Conservation (phyloP, 306 rosid genomes). For the Benincasa hispida region DNA sequence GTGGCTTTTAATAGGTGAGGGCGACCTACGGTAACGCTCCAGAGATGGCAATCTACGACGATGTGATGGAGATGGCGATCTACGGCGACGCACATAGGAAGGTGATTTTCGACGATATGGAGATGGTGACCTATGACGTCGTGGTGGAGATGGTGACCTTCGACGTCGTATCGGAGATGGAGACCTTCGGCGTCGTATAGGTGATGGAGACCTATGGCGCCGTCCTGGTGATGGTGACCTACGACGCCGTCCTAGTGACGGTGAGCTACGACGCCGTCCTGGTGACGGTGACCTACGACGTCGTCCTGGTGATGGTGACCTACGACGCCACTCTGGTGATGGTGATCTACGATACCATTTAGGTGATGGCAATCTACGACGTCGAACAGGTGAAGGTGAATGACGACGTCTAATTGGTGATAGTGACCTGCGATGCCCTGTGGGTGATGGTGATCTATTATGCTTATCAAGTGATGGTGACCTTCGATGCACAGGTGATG, state of each 20-base stretch:
- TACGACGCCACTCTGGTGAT: constrained; percentile 19
- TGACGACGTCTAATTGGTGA: constrained; percentile 25
- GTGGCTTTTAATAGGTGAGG: not conserved
- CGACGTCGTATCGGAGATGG: constrained; percentile 8
- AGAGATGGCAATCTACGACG: not conserved
- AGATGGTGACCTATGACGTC: not conserved
- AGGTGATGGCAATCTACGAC: constrained; percentile 25
- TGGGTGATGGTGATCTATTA: constrained; percentile 43
- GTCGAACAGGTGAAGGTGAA: constrained; percentile 4
- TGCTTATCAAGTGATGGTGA: constrained; percentile 29
- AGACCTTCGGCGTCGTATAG: not conserved
- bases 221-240: constrained; percentile 18
- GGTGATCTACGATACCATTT: constrained; percentile 6
- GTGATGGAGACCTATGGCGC: not conserved
- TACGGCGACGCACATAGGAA: not conserved
- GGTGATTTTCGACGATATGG: not conserved
- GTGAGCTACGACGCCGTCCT: constrained; percentile 20
- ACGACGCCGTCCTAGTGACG: constrained; percentile 21
- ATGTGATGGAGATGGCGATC: constrained; percentile 7
- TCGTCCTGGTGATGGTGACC: constrained; percentile 36
- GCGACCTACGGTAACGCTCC: not conserved
- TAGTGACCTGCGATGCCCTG: constrained; percentile 18
- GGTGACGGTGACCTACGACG: constrained; percentile 29
- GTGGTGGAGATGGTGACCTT: not conserved
- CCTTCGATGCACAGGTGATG: constrained; percentile 13